Base-by-base conservation (phyloP, 768 basidiomycete species). In the Pleurotus cornucopiae region DNA sequence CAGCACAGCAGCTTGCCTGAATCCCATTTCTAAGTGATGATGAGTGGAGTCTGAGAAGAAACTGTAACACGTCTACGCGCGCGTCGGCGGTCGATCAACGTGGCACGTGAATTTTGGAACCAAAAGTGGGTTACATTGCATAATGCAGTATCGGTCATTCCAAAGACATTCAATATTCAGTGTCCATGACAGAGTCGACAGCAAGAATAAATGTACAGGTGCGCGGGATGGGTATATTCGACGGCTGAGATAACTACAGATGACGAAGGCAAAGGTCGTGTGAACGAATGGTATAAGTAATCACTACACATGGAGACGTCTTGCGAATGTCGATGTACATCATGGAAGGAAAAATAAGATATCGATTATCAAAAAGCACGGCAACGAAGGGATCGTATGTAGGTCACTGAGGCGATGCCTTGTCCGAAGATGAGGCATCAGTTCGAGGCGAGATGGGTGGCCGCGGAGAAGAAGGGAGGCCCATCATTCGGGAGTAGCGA, bases 1-100 rank as follows among this genome's bases (percentile, higher is more conserved):
- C 43, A 96, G 80, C 23, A 96, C 84, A n/a, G 91, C 88, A 41
- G 91, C 93, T 67, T 92, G 86, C 67, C 82, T 81, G 79, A 96
- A 98, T 46, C 89, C 89, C 93, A 96, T 61, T 39, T 7, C 21
- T 48, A 51, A 52, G n/a, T 44, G 41, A 44, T 44, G 41, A 44
- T 16, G 20, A 34, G 9, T 41, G 40, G n/a, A 44, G 41, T 44
- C 30, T 44, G 41, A 44, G 41, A 16, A 21, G 41, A 34, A n/a
- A 44, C 2, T 21, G 41, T 44, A 16, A 44, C 41, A n/a, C n/a
- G n/a, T 16, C 41, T 18, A 16, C 41, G n/a, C n/a, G 41, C 41
- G 41, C 20, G 2, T 2, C 20, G 20, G 2, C 20, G 20, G 20
- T 14, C 41, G 41, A 44, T 44, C 41, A 44, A 21, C n/a, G 41